Evolutionary conservation across 2,329 filamentous ascomycete species (phyloP).

Genomic region (Ramularia endophylla): DNA sequence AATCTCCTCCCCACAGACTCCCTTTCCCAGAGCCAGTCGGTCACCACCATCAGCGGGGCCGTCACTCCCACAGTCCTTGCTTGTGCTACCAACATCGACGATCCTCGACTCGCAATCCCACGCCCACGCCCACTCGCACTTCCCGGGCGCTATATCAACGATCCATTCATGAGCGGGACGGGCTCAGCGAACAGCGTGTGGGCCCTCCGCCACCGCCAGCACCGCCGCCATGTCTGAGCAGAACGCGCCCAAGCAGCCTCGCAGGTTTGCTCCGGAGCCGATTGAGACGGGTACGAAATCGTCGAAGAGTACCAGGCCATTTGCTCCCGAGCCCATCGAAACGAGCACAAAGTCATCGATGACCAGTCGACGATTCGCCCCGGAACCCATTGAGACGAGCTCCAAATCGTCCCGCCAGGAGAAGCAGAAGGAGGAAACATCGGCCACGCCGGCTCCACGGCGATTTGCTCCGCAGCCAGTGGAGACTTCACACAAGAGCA

Average conservation of each 20-base stretch:
- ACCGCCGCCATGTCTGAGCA: slow-evolving; percentile 13
- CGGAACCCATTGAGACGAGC: slow-evolving; percentile 25
- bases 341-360: slow-evolving; percentile 55
- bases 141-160: too few relatives aligned
- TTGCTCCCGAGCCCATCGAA: slow-evolving; percentile 52
- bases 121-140: too few relatives aligned
- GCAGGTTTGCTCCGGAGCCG: slow-evolving; percentile 57
- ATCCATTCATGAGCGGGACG: too few relatives aligned
- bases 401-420: slow-evolving; percentile 14
- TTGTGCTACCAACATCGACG: too few relatives aligned
- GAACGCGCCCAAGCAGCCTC: slow-evolving; percentile 11
- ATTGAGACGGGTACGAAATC: slow-evolving; percentile 66
- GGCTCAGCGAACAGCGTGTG: too few relatives aligned
- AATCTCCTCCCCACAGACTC: too few relatives aligned
- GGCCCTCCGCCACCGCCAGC: neutral
- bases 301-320: slow-evolving; percentile 9
- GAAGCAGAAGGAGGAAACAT: slow-evolving; percentile 10
- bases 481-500: slow-evolving; percentile 32
- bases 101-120: too few relatives aligned
- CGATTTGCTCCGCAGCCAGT: slow-evolving; percentile 33
- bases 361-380: slow-evolving; percentile 20
- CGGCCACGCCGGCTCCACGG: slow-evolving; percentile 14
- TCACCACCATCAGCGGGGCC: too few relatives aligned
- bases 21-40: too few relatives aligned
- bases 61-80: too few relatives aligned